Evolutionary conservation across 148 eudicot genomes (phyloP).

Genomic region (Diospyros kaki): DNA sequence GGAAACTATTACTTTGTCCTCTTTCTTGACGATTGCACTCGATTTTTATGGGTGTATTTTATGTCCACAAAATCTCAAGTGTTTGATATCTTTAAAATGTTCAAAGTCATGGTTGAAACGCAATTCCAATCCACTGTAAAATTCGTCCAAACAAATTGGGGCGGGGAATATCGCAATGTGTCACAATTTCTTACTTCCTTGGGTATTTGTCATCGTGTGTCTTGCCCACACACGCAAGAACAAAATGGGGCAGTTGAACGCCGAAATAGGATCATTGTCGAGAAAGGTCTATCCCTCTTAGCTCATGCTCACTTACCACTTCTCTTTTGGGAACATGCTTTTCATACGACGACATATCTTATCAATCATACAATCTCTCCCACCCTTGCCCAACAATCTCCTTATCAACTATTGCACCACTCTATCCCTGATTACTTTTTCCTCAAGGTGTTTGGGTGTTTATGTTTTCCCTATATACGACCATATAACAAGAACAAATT

Average conservation of each 20-base stretch:
- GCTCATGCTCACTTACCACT: neutral
- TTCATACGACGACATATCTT: neutral
- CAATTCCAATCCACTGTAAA: neutral
- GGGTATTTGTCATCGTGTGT: neutral
- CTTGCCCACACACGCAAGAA: neutral
- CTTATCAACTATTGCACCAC: neutral
- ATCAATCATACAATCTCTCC: neutral
- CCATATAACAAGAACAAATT: neutral
- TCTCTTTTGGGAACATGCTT: neutral
- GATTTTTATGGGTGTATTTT: neutral
- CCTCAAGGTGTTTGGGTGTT: neutral
- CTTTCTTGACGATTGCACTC: neutral
- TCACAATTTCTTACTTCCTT: neutral
- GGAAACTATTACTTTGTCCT: neutral
- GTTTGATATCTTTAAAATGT: neutral
- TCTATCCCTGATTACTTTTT: neutral
- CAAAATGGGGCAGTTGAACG: constrained; percentile 1
- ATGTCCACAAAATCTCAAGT: neutral
- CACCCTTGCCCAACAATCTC: neutral
- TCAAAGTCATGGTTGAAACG: no score
- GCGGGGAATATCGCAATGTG: neutral
- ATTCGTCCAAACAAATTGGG: neutral
- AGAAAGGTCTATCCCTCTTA: neutral
- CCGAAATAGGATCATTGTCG: neutral
- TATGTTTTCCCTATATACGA: neutral